Evolutionary conservation across 768 basidiomycete species (phyloP), one percentile per base, ranked within the genome.

Genomic region (Atractiella rhizophila): DNA sequence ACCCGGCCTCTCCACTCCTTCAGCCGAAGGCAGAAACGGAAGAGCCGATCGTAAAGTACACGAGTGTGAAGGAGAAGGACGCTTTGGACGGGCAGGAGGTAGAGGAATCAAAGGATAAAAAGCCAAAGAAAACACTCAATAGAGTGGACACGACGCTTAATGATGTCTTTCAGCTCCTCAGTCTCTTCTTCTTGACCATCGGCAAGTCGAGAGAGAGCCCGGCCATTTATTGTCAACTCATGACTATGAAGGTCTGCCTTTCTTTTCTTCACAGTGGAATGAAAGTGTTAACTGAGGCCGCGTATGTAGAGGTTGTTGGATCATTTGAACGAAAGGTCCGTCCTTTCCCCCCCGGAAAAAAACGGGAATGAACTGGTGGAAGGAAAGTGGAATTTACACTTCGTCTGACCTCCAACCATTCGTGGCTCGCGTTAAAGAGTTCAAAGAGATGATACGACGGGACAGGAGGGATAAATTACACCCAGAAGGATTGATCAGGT

Each of bases 171-270:
- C 52, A 53, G 37, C 68, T 98, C 36, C 69, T 98, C 32, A 88
- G 83, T 12, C 69, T 98, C 49, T 94, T 91, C 68, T 98, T 85
- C 65, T 73, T 98, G 52, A 91, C 86, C 28, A 85, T 98, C 47
- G 91, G 91, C 31, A 86, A 85, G 63, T 85, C 81, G 29, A 72
- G 74, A 49, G 86, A 94, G 59, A 75, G 76, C 9, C 86, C 88
- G 0, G 88, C 86, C 20, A 82, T 78, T 0, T 98, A 91, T 59
- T 82, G 80, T 48, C 91, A 96, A 54, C 73, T 96, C 48, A 82
- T 83, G 28, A 83, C 76, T 45, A 91, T 98, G 76, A 65, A 51
- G 43, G 40, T 47, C 1, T 43, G 50, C 16, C 40, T 52, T 16
- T 46, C 49, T 0, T 49, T 50, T 35, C 42, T 39, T 11, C 19